Evolutionary conservation across 1,139 yeast species (phyloP).

Genomic region (Tardiomyces depauwii): DNA sequence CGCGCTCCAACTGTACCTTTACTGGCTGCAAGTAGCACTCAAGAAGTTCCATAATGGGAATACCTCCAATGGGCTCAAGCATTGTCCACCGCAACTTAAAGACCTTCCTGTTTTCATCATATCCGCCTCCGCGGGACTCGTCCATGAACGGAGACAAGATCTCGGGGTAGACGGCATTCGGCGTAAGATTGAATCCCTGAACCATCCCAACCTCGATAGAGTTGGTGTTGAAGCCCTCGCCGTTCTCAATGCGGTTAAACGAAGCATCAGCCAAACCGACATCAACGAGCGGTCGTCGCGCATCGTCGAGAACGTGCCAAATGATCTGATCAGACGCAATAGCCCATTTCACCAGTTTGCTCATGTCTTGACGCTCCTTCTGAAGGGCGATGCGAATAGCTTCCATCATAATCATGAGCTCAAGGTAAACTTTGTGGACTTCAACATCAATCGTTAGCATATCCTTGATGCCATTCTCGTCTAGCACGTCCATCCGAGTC

Average conservation of each 20-base stretch:
- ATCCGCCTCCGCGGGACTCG: constrained; percentile 6
- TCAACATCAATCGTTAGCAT: constrained; percentile 42
- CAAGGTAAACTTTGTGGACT: constrained; percentile 43
- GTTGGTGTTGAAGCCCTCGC: constrained; percentile 55
- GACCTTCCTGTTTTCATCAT: constrained; percentile 24
- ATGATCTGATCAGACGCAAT: constrained; percentile 62
- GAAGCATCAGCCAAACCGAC: constrained; percentile 53
- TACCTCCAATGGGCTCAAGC: constrained; percentile 80
- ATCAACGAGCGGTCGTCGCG: constrained; percentile 57
- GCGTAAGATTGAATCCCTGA: constrained; percentile 59
- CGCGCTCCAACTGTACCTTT: constrained; percentile 60
- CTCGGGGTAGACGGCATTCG: constrained; percentile 58
- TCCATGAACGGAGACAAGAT: constrained; percentile 43
- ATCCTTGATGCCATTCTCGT: constrained; percentile 11
- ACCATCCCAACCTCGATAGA: constrained; percentile 48
- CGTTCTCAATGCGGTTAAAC: constrained; percentile 48
- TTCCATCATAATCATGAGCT: constrained; percentile 53
- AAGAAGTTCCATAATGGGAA: constrained; percentile 48
- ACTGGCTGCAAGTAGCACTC: constrained; percentile 49
- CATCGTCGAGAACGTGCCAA: constrained; percentile 56
- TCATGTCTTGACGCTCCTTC: constrained; percentile 28
- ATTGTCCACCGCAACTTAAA: constrained; percentile 58
- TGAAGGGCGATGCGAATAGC: constrained; percentile 49
- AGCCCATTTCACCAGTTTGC: constrained; percentile 41
- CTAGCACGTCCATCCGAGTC: constrained; percentile 9